Evolutionary conservation across 768 basidiomycete species (phyloP).

Genomic region (Russula dissimulans): DNA sequence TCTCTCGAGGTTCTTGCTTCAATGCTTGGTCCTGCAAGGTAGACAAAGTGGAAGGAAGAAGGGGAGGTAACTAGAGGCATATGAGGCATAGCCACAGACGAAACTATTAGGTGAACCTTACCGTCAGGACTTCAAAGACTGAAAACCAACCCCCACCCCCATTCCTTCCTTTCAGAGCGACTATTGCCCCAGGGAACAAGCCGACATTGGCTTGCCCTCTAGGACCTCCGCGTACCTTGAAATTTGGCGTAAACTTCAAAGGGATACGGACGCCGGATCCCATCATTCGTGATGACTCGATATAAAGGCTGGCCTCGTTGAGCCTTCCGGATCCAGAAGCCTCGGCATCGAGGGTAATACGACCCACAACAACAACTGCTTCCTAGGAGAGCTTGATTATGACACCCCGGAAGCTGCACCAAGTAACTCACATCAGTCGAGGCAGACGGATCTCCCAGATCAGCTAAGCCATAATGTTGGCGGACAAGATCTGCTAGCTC

Average conservation of each 20-base stretch:
- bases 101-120: slow-evolving; percentile 31
- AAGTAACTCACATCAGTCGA: slow-evolving; percentile 38
- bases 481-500: slow-evolving; percentile 69
- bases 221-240: slow-evolving; percentile 56
- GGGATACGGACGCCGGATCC: slow-evolving; percentile 60
- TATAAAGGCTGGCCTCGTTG: slow-evolving; percentile 58
- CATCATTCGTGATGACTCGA: slow-evolving; percentile 79
- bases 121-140: slow-evolving; percentile 72
- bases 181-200: slow-evolving; percentile 84
- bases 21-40: slow-evolving; percentile 25
- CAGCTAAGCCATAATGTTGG: slow-evolving; percentile 58
- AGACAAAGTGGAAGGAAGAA: slow-evolving; percentile 36
- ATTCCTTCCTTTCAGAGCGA: slow-evolving; percentile 80
- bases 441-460: slow-evolving; percentile 69
- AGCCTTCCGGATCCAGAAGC: slow-evolving; percentile 50
- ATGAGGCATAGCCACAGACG: neutral
- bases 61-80: slow-evolving; percentile 49
- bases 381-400: slow-evolving; percentile 25
- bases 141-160: slow-evolving; percentile 84
- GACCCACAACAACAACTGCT: slow-evolving; percentile 24
- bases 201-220: slow-evolving; percentile 58
- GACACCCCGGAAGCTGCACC: neutral
- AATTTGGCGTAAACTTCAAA: slow-evolving; percentile 56
- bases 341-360: slow-evolving; percentile 47
- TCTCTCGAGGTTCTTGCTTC: slow-evolving; percentile 35